Evolutionary conservation across 2,329 filamentous ascomycete species (phyloP).

Genomic region (Trichoderma polysporum): DNA sequence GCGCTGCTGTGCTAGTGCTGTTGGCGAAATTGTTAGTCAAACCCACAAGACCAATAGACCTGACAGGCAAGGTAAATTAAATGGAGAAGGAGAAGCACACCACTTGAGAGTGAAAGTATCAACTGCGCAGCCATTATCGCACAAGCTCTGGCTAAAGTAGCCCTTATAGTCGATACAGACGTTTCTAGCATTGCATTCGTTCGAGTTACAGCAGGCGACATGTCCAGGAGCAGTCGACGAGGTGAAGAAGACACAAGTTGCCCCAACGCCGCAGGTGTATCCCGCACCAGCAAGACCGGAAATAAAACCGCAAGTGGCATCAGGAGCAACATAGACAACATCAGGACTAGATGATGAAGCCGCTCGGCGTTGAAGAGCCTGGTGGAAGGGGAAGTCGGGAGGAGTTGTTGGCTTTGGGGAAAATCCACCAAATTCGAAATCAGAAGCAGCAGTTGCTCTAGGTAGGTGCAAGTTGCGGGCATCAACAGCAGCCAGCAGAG

Average conservation of each 20-base stretch:
- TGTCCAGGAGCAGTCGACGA: constrained; percentile 34
- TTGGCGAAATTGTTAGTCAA: not conserved
- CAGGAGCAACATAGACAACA: constrained; percentile 46
- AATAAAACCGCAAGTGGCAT: constrained; percentile 53
- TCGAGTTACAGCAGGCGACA: constrained; percentile 44
- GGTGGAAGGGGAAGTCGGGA: constrained; percentile 31
- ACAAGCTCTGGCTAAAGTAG: constrained; percentile 37
- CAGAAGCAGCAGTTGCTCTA: constrained; percentile 35
- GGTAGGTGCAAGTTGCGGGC: constrained; percentile 33
- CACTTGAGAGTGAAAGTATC: constrained; percentile 48
- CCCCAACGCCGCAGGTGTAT: constrained; percentile 39
- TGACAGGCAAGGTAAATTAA: not conserved
- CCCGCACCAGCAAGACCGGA: constrained; percentile 40
- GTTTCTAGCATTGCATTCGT: constrained; percentile 36
- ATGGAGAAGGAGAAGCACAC: constrained; percentile 31
- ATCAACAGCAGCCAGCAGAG: constrained; percentile 34
- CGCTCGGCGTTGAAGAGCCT: constrained; percentile 33
- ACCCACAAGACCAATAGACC: not conserved
- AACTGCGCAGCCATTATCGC: constrained; percentile 41
- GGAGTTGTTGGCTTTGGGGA: constrained; percentile 44
- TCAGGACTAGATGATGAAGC: not conserved
- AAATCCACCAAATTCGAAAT: constrained; percentile 37
- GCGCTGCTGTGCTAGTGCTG: constrained; percentile 38
- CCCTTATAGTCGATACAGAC: constrained; percentile 42
- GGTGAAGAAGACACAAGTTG: constrained; percentile 44